These are phyloP conservation scores for Brassica incana DNA, from an alignment of 345 rosid genomes.

Conservation along the genomic window DNA sequence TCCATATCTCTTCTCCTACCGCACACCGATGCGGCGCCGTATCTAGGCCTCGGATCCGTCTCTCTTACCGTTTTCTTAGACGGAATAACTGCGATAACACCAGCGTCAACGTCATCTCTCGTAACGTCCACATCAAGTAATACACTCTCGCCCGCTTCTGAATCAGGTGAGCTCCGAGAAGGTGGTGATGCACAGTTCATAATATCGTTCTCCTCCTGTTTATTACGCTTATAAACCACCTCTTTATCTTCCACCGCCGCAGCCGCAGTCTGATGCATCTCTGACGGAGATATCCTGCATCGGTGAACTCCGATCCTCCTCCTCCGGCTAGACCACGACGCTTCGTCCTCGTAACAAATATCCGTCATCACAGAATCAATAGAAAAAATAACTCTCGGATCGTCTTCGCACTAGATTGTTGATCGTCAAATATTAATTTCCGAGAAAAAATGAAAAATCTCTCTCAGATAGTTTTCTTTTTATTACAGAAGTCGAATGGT, in stretches of 20 bases:
- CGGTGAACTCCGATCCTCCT: slow-evolving; percentile 67
- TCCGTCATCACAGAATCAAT: slow-evolving; percentile 48
- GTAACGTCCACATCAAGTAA: not conserved
- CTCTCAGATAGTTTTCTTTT: not conserved
- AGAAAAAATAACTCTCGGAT: not conserved
- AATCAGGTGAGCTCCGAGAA: slow-evolving; percentile 32
- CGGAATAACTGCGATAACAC: slow-evolving; percentile 3
- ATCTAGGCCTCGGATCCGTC: slow-evolving; percentile 46
- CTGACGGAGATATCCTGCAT: slow-evolving; percentile 47
- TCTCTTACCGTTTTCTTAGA: slow-evolving; percentile 2
- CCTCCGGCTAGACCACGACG: slow-evolving; percentile 56
- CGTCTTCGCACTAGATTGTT: not conserved
- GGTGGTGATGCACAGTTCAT: slow-evolving; percentile 23
- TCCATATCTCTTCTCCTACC: slow-evolving; percentile 93
- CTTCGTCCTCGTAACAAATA: slow-evolving; percentile 53
- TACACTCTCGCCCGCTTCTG: slow-evolving; percentile 2
- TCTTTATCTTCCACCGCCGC: slow-evolving; percentile 16
- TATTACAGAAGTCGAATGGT: slow-evolving; percentile 6
- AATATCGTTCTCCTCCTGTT: slow-evolving; percentile 31
- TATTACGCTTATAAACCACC: slow-evolving; percentile 46
- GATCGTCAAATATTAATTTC: not conserved
- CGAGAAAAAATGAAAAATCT: not conserved
- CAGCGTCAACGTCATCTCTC: not conserved
- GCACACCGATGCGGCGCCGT: slow-evolving; percentile 71
- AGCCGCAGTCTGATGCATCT: not conserved